Percentiles rank a stretch among this genome's conserved stretches.
phyloP scores from a whole-genome alignment of 2,329 filamentous ascomycete genomes.

The Penicillium fuscoglaucum region DNA sequence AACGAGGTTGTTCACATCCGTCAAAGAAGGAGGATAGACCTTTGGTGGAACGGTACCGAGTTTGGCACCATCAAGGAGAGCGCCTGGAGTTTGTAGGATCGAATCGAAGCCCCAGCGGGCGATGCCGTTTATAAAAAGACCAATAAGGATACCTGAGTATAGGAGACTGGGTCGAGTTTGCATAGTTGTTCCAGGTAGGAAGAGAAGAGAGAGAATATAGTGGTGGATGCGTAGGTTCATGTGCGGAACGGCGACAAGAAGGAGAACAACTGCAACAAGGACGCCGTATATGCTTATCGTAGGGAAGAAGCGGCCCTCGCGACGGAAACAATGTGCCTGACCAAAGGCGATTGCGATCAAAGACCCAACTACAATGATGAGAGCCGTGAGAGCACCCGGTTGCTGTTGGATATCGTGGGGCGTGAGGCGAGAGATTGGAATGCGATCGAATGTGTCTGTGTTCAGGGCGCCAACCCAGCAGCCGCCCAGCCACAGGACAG shows the following conservation, averaged over 20 bases:
- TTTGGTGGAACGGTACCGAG: conserved; percentile 36
- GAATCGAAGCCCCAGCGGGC: conserved; percentile 64
- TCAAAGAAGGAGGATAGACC: conserved; percentile 25
- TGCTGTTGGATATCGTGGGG: conserved; percentile 62
- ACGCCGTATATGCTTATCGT: conserved; percentile 48
- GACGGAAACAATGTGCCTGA: conserved; percentile 58
- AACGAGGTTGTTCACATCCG: conserved; percentile 31
- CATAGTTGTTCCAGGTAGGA: conserved; percentile 59
- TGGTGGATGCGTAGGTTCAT: conserved; percentile 65
- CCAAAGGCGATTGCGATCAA: conserved; percentile 55
- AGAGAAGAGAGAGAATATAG: conserved; percentile 60
- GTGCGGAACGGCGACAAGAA: conserved; percentile 55
- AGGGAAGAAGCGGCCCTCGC: conserved; percentile 57
- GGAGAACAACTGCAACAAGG: conserved; percentile 45
- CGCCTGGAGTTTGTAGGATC: conserved; percentile 58
- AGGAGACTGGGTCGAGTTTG: conserved; percentile 60
- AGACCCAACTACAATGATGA: conserved; percentile 54
- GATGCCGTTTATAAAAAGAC: conserved; percentile 63
- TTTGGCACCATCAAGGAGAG: conserved; percentile 44
- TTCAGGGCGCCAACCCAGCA: conserved; percentile 63
- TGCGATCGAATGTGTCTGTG: conserved; percentile 64
- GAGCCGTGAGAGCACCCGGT: conserved; percentile 58
- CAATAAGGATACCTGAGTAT: conserved; percentile 62
- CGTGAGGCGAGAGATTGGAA: conserved; percentile 62
- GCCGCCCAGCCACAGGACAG: conserved; percentile 60